Percentiles rank a stretch among this genome's conserved stretches.
Evolutionary conservation across 176 grass and related monocot species (phyloP).

Genomic region (Rhynchospora pubera): DNA sequence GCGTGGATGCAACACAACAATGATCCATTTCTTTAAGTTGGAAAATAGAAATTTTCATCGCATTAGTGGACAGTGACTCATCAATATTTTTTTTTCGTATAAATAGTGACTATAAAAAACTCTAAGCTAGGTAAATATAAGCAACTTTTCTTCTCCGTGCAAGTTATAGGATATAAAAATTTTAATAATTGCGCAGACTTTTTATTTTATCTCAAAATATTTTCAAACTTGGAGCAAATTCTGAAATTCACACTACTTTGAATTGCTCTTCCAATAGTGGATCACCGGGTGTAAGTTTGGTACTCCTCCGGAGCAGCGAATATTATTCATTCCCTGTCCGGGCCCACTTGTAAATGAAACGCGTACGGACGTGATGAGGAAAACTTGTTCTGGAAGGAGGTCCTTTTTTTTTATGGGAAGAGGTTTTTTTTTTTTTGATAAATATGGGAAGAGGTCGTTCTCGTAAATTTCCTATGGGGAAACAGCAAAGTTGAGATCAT

Average conservation of each 20-base stretch:
- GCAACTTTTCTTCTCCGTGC: not conserved
- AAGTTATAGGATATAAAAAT: not conserved
- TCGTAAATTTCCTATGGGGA: conserved; percentile 8
- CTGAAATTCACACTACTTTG: not conserved
- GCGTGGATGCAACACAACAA: not conserved
- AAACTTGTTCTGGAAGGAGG: conserved; percentile 6
- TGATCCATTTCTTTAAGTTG: not conserved
- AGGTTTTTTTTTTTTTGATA: no score
- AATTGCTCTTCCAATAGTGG: not conserved
- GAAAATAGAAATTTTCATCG: not conserved
- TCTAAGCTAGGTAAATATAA: not conserved
- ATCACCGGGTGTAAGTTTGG: not conserved
- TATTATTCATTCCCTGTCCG: not conserved
- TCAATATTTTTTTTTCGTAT: not conserved
- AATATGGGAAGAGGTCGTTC: not conserved
- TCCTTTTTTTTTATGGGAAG: not conserved
- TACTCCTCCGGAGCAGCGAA: not conserved
- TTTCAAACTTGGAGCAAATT: not conserved
- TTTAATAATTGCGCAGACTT: not conserved
- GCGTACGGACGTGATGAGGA: not conserved
- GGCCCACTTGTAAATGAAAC: not conserved
- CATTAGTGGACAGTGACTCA: conserved; percentile 19
- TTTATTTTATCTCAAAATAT: not conserved
- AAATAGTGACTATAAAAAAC: not conserved
- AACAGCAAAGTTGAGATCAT: not conserved